Base-by-base conservation (phyloP, 208 protist genomes). In the Acanthamoeba castellanii region DNA sequence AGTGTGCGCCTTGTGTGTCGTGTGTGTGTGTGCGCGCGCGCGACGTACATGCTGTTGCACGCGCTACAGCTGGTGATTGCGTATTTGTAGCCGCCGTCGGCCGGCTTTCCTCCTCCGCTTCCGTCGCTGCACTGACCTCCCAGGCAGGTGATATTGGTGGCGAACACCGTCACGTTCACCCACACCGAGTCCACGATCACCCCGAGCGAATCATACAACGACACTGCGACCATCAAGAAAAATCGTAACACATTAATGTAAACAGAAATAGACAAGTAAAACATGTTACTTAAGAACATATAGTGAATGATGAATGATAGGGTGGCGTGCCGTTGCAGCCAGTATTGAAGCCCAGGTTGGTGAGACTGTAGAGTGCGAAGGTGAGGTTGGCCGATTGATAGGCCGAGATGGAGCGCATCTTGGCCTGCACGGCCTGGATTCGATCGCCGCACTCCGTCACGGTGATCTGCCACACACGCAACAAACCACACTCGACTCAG, bases 131-230 rank as follows among this genome's bases (percentile, higher is more conserved):
- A 70, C 30, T 91, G 76, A 25, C 30, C 7, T 34, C 76, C 76
- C 7, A 85, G 76, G 47, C 76, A 85, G 14, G 76, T 30, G 27
- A 20, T 30, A 20, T 85, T 91, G 30, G 84, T 91, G 50, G 84
- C 84, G 61, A 70, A 91, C 30, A 70, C 59, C 16, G 84, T 70
- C 1, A 91, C 50, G 34, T 91, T 91, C 18, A 91, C 84, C 84
- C 84, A 70, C 20, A 66, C 47, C n/a, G 34, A 91, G 57, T 91
- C 84, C 59, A 72, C 57, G 34, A 91, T 42, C n/a, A 16, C 57
- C 11, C 84, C 84, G 14, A 91, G 57, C 30, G 84, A 64, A 25
- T 91, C 84, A 7, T 72, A 70, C 1, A 91, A 55, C 30, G 84
- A 72, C 37, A 91, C 84, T 91, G 84, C 42, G 13, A 55, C 50